Evolutionary conservation across 2,329 filamentous ascomycete genomes (phyloP).

Genomic region (Coniochaeta sp.): DNA sequence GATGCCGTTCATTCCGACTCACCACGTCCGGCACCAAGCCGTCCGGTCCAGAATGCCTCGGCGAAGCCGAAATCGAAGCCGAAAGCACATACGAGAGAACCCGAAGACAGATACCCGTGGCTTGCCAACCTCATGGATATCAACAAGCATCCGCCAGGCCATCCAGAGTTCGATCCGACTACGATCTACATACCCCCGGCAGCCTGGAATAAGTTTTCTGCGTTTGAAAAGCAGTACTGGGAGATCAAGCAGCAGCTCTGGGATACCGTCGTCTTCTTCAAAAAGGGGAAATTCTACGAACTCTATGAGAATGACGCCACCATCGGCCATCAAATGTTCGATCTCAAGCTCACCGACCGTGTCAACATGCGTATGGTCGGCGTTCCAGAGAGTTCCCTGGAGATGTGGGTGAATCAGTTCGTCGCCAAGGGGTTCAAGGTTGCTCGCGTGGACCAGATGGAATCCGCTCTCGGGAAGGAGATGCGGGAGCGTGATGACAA

Average conservation of each 20-base stretch:
- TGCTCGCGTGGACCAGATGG: slow-evolving; percentile 91
- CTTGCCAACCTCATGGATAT: slow-evolving; percentile 79
- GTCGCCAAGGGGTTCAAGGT: slow-evolving; percentile 98
- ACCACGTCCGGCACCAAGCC: not conserved
- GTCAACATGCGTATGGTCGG: slow-evolving; percentile 99
- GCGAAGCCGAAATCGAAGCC: slow-evolving; percentile 33
- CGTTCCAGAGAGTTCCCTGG: slow-evolving; percentile 90
- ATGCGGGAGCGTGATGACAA: slow-evolving; percentile 86
- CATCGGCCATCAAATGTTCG: slow-evolving; percentile 91
- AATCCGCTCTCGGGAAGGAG: slow-evolving; percentile 91
- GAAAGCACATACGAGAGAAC: slow-evolving; percentile 75
- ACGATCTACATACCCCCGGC: slow-evolving; percentile 83
- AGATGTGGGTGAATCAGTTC: slow-evolving; percentile 96
- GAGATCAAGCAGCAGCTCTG: slow-evolving; percentile 97
- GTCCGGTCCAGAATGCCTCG: slow-evolving; percentile 16
- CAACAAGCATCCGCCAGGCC: slow-evolving; percentile 67
- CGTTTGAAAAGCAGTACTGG: slow-evolving; percentile 99
- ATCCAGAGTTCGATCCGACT: slow-evolving; percentile 85
- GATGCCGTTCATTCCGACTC: slow-evolving; percentile 23
- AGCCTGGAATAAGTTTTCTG: slow-evolving; percentile 76
- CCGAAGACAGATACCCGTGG: slow-evolving; percentile 84
- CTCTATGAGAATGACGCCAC: slow-evolving; percentile 97
- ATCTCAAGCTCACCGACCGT: slow-evolving; percentile 92
- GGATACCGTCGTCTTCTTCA: slow-evolving; percentile 98
- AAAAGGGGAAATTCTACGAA: slow-evolving; percentile 99